phyloP scores from a whole-genome alignment of 441 rosid genomes.

The Syzygium malaccense region DNA sequence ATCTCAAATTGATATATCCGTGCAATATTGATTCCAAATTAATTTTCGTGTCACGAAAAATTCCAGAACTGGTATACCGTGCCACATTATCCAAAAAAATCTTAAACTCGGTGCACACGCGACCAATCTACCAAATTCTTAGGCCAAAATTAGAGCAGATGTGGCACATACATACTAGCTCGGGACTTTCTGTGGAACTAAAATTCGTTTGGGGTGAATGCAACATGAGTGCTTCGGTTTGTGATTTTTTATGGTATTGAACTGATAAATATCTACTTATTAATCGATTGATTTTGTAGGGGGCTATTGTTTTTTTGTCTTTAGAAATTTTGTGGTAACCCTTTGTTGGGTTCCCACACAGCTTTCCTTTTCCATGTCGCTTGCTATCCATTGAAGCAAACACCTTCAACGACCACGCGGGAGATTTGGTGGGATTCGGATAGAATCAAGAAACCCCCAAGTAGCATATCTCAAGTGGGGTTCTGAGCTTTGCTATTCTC shows the following conservation, averaged over 20 bases:
- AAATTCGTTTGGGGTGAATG: too few species aligned
- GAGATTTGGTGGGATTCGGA: background rate
- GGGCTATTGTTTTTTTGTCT: background rate
- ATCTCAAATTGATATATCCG: too few species aligned
- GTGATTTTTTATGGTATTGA: too few species aligned
- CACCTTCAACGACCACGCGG: background rate
- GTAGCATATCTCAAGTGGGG: background rate
- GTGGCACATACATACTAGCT: too few species aligned
- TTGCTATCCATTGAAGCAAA: too few species aligned
- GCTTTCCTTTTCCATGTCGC: too few species aligned
- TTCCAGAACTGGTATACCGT: too few species aligned
- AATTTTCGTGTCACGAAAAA: too few species aligned
- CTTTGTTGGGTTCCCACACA: background rate
- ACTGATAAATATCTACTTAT: background rate
- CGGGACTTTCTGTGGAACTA: too few species aligned
- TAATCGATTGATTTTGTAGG: background rate
- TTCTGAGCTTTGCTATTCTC: background rate
- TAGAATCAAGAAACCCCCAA: background rate
- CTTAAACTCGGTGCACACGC: too few species aligned
- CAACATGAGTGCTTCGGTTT: rapidly evolving
- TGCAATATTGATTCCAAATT: too few species aligned
- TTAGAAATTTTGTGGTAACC: background rate
- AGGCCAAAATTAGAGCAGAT: background rate
- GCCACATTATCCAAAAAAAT: background rate
- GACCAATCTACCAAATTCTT: background rate